Conservation (phyloP, 2,329 filamentous ascomycete genomes). For the Trichophyton simii region DNA sequence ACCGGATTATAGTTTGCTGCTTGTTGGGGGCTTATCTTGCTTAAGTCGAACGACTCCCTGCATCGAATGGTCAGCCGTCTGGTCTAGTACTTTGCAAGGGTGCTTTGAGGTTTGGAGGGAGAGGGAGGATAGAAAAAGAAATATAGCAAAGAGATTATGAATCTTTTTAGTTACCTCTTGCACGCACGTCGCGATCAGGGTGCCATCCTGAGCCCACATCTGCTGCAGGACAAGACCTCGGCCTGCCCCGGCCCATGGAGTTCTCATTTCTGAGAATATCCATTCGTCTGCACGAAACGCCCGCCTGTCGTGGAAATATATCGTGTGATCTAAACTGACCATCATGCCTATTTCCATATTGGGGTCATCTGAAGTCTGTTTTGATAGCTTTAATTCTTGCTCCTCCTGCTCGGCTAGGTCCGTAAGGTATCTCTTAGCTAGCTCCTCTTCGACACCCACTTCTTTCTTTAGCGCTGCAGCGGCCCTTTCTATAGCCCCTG, state of each 20-base stretch:
- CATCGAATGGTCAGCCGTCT: background rate
- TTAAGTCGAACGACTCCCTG: constrained; percentile 37
- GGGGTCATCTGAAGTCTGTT: constrained; percentile 13
- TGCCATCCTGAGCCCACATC: constrained; percentile 38
- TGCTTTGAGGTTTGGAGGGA: background rate
- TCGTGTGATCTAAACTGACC: constrained; percentile 40
- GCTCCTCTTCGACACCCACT: constrained; percentile 31
- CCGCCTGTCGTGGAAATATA: constrained; percentile 40
- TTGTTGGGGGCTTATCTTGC: constrained; percentile 25
- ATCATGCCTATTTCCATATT: constrained; percentile 37
- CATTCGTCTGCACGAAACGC: constrained; percentile 40
- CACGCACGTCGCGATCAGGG: constrained; percentile 38
- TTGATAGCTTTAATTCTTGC: constrained; percentile 21
- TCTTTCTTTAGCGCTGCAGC: constrained; percentile 32
- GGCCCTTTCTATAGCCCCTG: constrained; percentile 30
- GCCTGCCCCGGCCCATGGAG: constrained; percentile 40
- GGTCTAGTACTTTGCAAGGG: background rate
- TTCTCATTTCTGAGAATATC: constrained; percentile 39
- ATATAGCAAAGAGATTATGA: background rate
- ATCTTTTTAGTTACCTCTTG: constrained; percentile 33
- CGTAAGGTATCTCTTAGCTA: constrained; percentile 28
- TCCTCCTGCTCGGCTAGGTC: constrained; percentile 33
- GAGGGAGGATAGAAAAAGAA: constrained; percentile 5
- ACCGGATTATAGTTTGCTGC: constrained; percentile 13
- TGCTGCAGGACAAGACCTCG: constrained; percentile 37